Evolutionary conservation across 2,329 filamentous ascomycete species (phyloP).

Genomic region (Penicillium glabrum): DNA sequence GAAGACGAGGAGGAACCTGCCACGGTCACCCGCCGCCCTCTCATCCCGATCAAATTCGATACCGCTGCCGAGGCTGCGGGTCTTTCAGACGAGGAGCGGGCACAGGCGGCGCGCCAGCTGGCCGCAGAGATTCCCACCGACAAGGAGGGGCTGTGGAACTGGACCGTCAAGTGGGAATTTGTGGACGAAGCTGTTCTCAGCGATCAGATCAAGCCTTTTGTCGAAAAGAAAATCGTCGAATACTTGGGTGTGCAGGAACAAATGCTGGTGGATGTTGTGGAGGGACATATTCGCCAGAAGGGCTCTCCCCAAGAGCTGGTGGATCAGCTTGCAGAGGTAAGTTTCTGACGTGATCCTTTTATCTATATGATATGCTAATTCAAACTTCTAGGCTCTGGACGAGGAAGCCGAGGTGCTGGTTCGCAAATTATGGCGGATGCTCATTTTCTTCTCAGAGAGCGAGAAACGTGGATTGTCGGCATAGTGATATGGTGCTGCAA

Average conservation of each 20-base stretch:
- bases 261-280: conserved; percentile 87
- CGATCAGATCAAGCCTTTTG: conserved; percentile 88
- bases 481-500: conserved; percentile 36
- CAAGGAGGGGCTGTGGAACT: conserved; percentile 84
- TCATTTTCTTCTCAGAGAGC: conserved; percentile 95
- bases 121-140: conserved; percentile 88
- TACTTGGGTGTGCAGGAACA: conserved; percentile 96
- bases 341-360: conserved; percentile 33
- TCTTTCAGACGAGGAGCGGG: conserved; percentile 84
- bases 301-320: conserved; percentile 76
- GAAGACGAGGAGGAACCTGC: conserved; percentile 91
- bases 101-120: conserved; percentile 75
- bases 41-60: conserved; percentile 82
- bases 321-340: conserved; percentile 78
- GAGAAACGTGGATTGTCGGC: conserved; percentile 84
- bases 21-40: conserved; percentile 66
- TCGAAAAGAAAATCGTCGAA: conserved; percentile 97
- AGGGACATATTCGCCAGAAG: conserved; percentile 77
- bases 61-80: conserved; percentile 63
- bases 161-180: conserved; percentile 89
- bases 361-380: conserved; percentile 26
- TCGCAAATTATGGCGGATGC: conserved; percentile 97
- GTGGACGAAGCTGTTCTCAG: conserved; percentile 77
- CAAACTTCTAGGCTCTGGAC: conserved; percentile 67
- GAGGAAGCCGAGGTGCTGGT: conserved; percentile 93